Conservation (phyloP, 805 yeast species). For the Cyberlindnera xishuangbannaensis region DNA sequence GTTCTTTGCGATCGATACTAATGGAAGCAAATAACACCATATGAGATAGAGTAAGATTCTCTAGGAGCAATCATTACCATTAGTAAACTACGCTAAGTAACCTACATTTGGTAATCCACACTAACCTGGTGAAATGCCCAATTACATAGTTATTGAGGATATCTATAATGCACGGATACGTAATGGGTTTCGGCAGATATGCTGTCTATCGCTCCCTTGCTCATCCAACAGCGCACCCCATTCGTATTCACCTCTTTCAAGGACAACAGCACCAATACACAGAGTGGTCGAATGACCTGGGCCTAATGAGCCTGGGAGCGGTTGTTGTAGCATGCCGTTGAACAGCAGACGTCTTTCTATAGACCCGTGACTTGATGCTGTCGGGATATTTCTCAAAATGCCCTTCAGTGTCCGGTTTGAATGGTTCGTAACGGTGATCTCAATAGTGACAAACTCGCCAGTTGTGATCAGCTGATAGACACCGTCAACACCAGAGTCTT, state of each 20-base stretch:
- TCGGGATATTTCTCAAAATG: constrained; percentile 54
- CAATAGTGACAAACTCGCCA: constrained; percentile 48
- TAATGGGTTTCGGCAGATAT: constrained; percentile 34
- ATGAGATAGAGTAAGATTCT: too few species aligned
- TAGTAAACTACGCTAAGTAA: too few species aligned
- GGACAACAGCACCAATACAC: constrained; percentile 52
- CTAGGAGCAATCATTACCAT: too few species aligned
- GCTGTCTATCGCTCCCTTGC: constrained; percentile 30
- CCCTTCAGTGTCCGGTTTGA: constrained; percentile 41
- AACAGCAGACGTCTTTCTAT: constrained; percentile 56
- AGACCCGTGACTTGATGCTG: constrained; percentile 28
- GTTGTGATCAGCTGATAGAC: constrained; percentile 30
- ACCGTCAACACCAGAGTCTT: constrained; percentile 22
- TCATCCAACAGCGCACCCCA: constrained; percentile 66
- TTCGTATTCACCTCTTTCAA: constrained; percentile 77
- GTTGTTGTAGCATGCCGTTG: constrained; percentile 68
- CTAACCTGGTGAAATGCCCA: too few species aligned
- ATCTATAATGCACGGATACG: constrained; percentile 27
- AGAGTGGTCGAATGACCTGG: constrained; percentile 39
- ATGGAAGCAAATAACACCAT: too few species aligned
- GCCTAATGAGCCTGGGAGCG: constrained; percentile 35
- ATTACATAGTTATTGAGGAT: too few species aligned
- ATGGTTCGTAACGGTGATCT: constrained; percentile 45
- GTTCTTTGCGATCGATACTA: too few species aligned
- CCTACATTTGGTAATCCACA: too few species aligned